Base-by-base conservation (phyloP, 208 protist genomes). In the Porcisia hertigi region DNA sequence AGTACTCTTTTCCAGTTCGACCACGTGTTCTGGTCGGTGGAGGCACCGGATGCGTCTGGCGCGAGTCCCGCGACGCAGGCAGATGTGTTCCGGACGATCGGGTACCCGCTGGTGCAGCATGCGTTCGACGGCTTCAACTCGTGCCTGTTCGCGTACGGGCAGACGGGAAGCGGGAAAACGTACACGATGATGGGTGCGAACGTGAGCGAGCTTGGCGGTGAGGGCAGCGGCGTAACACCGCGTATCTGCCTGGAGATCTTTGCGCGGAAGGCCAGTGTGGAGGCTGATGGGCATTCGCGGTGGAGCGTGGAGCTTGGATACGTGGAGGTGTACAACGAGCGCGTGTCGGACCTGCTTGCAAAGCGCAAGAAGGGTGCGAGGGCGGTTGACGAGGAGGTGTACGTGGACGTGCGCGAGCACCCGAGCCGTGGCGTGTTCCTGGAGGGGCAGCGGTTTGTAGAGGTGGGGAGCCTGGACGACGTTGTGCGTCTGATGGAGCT, bases 261-360 rank as follows among this genome's bases (percentile, higher is more conserved):
- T 20, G 87, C 87, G 9, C 75, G 97, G 57, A 67, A 73, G 39
- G 87, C 87, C 3, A 88, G 95, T 43, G 92, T 94, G 62, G 63
- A 73, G 54, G 91, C 1, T 71, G 86, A 60, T 80, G 84, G 52
- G 87, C 69, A 72, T 77, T 96, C 12, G 59, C 72, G 3, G 73
- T 80, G 20, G 86, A 97, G 39, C 91, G 92, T 34, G 97, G 92
- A 92, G 71, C 57, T 23, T 73, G 85, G 77, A 66, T 93, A 93
- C 59, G 76, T 98, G 6, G 93, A 98, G 78, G 95, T 98, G 65
- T 97, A 98, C 88, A 97, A 96, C 75, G 95, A 98, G 70, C 80
- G 82, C 11, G 89, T 97, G 45, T 82, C 84, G 0, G 92, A 97
- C 65, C 71, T 98, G 45, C 80, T 93, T 11, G 86, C 92, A 76